Evolutionary conservation across 768 basidiomycete genomes (phyloP), one percentile per base, ranked within the genome.

Genomic region (Tricholoma sp.): DNA sequence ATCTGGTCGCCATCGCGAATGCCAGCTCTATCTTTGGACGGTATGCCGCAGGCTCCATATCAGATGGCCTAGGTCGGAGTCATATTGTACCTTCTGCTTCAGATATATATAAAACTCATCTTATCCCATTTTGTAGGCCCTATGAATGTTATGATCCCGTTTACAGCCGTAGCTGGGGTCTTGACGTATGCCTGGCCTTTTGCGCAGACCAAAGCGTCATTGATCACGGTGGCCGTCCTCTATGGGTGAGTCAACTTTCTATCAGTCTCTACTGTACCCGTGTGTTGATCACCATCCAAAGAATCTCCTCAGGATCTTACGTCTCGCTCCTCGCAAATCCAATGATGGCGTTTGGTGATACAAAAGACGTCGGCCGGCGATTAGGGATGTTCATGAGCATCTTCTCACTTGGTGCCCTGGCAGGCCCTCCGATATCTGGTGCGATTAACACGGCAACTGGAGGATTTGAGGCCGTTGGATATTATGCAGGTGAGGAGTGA

Each of bases 171-270:
- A 0, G 82, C 84, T 0, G 86, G 79, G 0, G 67, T 83, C 27
- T 63, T 85, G 45, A 88, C 89, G 0, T 84, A 83, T 61, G 73
- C 74, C 3, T 93, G 91, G 91, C 91, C 90, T 1, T 85, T 82
- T 65, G 79, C 79, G 0, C 69, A 64, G 39, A 76, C 66, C 24
- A 62, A 79, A 52, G 72, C 67, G 0, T 71, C 75, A 0, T 72
- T 85, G 27, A 75, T 88, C 3, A 79, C 70, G 6, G 66, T 91
- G 39, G 75, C 82, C 0, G 64, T 88, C 7, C 59, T 85, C 9
- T 91, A 90, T 62, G 89, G 89, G 83, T 88, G 54, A 41, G 57
- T 19, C 3, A 8, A 10, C 24, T 9, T 32, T 14, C 1, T 19
- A 39, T 43, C 45, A 8, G 4, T 24, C 29, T 18, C 24, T 35